Conservation (phyloP, 225 moss, liverwort and hornwort genomes). For the Asterella californica region DNA sequence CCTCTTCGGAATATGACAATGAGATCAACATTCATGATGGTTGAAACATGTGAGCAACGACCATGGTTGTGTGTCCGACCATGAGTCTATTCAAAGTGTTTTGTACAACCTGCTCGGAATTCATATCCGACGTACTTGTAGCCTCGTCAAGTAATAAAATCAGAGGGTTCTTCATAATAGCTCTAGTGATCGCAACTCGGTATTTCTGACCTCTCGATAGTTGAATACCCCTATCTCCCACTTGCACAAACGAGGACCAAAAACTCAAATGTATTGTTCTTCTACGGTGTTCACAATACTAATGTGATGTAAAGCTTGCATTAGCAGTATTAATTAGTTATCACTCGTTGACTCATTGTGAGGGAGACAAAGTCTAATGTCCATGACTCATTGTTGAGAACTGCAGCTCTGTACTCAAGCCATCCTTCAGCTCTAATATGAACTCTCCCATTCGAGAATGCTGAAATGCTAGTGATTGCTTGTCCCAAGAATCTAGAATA, state of each 20-base stretch:
- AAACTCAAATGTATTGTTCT: background rate
- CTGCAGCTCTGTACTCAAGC: background rate
- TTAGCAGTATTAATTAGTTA: background rate
- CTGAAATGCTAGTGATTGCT: background rate
- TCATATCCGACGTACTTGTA: slow-evolving; percentile 72
- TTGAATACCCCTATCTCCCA: slow-evolving; percentile 66
- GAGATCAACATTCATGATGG: slow-evolving; percentile 62
- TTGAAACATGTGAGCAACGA: slow-evolving; percentile 65
- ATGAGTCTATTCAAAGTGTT: slow-evolving; percentile 59
- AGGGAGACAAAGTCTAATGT: background rate
- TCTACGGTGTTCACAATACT: background rate
- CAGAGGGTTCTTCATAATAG: slow-evolving; percentile 68
- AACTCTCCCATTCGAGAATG: slow-evolving; percentile 28
- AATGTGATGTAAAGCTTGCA: too few species aligned
- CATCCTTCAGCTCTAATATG: background rate
- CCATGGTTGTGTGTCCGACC: slow-evolving; percentile 61
- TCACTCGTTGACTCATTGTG: background rate
- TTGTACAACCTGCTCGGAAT: slow-evolving; percentile 61
- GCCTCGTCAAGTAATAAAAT: slow-evolving; percentile 76
- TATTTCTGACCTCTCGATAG: slow-evolving; percentile 73
- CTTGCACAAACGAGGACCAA: slow-evolving; percentile 32
- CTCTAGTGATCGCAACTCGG: slow-evolving; percentile 74
- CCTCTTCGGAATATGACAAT: slow-evolving; percentile 70
- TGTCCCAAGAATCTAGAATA: background rate
- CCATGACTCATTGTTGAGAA: background rate